Percentiles rank a stretch among this genome's conserved stretches.
These are phyloP conservation scores for Lecanoromycetidae sp. DNA, from an alignment of 2,329 filamentous ascomycete species.

Conservation along the genomic window DNA sequence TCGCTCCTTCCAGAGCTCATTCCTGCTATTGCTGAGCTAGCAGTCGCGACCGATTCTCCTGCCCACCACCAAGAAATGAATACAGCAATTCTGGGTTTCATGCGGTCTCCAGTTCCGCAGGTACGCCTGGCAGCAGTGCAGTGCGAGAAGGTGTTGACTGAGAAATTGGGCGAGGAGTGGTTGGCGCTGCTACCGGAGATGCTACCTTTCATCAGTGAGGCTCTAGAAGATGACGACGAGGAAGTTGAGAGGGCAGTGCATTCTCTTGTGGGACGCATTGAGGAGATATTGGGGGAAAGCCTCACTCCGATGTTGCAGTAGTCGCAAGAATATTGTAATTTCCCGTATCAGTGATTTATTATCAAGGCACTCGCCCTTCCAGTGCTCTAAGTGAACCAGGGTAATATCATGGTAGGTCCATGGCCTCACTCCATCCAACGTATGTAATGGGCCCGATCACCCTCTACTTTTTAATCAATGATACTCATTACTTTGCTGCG, in stretches of 20 bases:
- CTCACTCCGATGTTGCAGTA: slow-evolving; percentile 86
- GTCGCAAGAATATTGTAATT: no score
- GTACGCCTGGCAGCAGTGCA: slow-evolving; percentile 72
- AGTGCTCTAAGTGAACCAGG: no score
- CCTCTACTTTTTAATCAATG: no score
- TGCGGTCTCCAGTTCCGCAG: slow-evolving; percentile 58
- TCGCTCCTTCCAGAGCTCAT: slow-evolving; percentile 46
- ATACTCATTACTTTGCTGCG: no score
- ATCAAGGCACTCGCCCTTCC: no score
- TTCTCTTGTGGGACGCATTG: slow-evolving; percentile 81
- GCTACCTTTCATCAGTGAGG: slow-evolving; percentile 87
- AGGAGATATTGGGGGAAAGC: slow-evolving; percentile 78
- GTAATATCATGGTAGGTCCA: no score
- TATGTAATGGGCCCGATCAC: no score
- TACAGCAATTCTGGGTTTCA: slow-evolving; percentile 58
- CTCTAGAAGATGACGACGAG: slow-evolving; percentile 95
- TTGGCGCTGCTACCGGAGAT: slow-evolving; percentile 83
- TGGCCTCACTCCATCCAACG: no score
- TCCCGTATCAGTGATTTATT: no score
- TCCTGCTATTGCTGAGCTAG: slow-evolving; percentile 67
- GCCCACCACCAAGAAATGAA: slow-evolving; percentile 91
- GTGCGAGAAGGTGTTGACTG: slow-evolving; percentile 68
- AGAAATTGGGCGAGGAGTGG: slow-evolving; percentile 84
- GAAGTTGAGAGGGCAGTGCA: slow-evolving; percentile 79
- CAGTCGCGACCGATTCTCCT: slow-evolving; percentile 65